Evolutionary conservation across 352 stramenopile species (phyloP).

Genomic region (Pilasporangium apinafurcum): DNA sequence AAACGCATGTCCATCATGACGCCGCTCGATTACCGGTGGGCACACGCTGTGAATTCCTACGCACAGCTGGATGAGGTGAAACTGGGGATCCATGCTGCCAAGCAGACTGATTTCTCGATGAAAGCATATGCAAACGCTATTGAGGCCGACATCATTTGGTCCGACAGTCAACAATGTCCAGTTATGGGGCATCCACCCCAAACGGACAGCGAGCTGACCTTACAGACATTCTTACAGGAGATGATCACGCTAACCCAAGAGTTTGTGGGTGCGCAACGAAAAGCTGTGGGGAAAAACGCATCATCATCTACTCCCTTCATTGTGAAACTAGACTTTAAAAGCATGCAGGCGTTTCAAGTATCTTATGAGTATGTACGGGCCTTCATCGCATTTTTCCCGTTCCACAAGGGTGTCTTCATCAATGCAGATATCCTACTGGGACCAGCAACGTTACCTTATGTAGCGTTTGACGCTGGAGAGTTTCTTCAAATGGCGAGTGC

Average conservation of each 20-base stretch:
- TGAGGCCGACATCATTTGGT: slow-evolving; percentile 72
- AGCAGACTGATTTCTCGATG: slow-evolving; percentile 7
- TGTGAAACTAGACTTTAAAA: slow-evolving; percentile 76
- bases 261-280: slow-evolving; percentile 2
- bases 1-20: no score
- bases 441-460: slow-evolving; percentile 18
- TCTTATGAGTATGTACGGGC: slow-evolving; percentile 16
- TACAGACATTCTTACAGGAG: slow-evolving; percentile 33
- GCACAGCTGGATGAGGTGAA: slow-evolving; percentile 21
- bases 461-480: slow-evolving; percentile 32
- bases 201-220: slow-evolving; percentile 39
- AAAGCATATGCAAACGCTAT: slow-evolving; percentile 43
- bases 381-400: slow-evolving; percentile 45
- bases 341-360: slow-evolving; percentile 31
- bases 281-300: not conserved
- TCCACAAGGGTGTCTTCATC: slow-evolving; percentile 44
- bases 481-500: slow-evolving; percentile 39
- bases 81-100: slow-evolving; percentile 17
- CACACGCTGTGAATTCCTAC: slow-evolving; percentile 55
- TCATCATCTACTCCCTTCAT: slow-evolving; percentile 22
- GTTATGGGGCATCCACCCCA: slow-evolving; percentile 70
- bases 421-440: slow-evolving; percentile 67
- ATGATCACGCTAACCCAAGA: slow-evolving; percentile 28
- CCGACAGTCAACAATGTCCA: slow-evolving; percentile 26
- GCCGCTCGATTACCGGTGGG: slow-evolving; percentile 55